A percentile compares a stretch with the other conserved stretches of the same genome.
These are phyloP conservation scores for Mariannaea elegans DNA, from an alignment of 2,329 filamentous ascomycete species.

Conservation along the genomic window DNA sequence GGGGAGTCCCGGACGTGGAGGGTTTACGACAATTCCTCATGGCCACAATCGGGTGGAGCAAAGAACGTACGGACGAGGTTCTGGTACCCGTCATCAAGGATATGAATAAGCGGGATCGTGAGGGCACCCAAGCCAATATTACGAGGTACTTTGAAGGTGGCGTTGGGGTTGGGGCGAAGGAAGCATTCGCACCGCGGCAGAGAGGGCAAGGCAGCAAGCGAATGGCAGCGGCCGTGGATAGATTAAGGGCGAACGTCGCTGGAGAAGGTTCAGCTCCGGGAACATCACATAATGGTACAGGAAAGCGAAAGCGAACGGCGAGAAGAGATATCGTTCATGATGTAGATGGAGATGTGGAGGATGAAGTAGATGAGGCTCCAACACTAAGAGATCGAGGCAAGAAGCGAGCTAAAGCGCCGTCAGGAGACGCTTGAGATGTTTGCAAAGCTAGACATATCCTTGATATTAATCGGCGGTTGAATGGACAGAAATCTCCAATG, in stretches of 20 bases:
- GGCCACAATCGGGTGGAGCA: conserved; percentile 90
- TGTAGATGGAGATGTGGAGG: conserved; percentile 27
- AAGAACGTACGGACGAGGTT: conserved; percentile 93
- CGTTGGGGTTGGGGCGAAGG: conserved; percentile 72
- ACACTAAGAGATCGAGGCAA: conserved; percentile 18
- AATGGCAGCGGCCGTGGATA: conserved; percentile 78
- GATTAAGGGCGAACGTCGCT: conserved; percentile 59
- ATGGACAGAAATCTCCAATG: too few relatives aligned
- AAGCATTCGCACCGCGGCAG: conserved; percentile 76
- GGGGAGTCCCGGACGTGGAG: conserved; percentile 94
- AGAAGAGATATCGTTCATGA: conserved; percentile 27
- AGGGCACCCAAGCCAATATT: conserved; percentile 96
- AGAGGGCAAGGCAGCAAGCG: conserved; percentile 72
- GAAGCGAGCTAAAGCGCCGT: conserved; percentile 34
- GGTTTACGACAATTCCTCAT: conserved; percentile 86
- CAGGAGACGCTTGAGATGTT: too few relatives aligned
- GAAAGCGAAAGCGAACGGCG: conserved; percentile 37
- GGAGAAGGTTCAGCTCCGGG: conserved; percentile 17
- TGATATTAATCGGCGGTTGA: too few relatives aligned
- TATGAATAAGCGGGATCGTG: conserved; percentile 87
- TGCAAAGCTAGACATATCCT: too few relatives aligned
- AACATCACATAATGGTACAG: conserved; percentile 17
- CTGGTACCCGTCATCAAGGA: conserved; percentile 94
- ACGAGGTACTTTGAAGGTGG: conserved; percentile 87
- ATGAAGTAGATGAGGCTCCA: conserved; percentile 20